Evolutionary conservation across 768 basidiomycete genomes (phyloP), one percentile per base, ranked within the genome.

Genomic region (Crepidotus variabilis): DNA sequence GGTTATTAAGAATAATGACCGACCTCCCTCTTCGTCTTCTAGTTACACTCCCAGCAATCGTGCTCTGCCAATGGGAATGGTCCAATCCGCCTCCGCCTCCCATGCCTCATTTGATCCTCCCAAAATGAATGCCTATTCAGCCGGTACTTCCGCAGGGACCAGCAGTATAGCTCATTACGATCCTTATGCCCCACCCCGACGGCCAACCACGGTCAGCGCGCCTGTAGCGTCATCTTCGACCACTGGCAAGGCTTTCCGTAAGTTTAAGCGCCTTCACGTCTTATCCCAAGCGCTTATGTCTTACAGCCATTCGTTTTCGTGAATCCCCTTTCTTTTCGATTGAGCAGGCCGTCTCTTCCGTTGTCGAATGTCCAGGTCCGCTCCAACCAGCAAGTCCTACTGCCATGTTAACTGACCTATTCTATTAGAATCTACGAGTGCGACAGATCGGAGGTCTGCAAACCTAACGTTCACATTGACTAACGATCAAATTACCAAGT

Each of bases 321-420:
- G 78, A 82, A 8, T 92, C 92, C 0, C 91, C 92, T 0, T 94
- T 93, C 67, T 87, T 87, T 63, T 72, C 71, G 10, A 68, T 90
- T 2, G 86, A 88, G 50, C 85, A 90, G 61, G 65, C 75, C 5
- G 82, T 91, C 10, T 89, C 88, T 2, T 55, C 58, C 23, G 74
- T 92, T 24, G 75, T 78, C 7, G 90, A 93, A 67, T 94, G 91
- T 70, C 90, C 89, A 73, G 91, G 91, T 91, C 33, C n/a, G 60
- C 28, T 58, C 24, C 45, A 51, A 60, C 47, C 20, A 54, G 32
- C 50, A 21, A 34, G 48, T 58, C 24, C 24, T 47, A 48, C 21
- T 51, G 16, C 45, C 18, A 49, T 47, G 54, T 32, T 52, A 43
- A 57, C 24, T 49, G 33, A 21, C 16, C 28, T 60, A 24, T 51